Percentiles rank a stretch among this genome's conserved stretches.
Evolutionary conservation across 108 stramenopile species (phyloP).

Genomic region (Schizochytrium sp.): DNA sequence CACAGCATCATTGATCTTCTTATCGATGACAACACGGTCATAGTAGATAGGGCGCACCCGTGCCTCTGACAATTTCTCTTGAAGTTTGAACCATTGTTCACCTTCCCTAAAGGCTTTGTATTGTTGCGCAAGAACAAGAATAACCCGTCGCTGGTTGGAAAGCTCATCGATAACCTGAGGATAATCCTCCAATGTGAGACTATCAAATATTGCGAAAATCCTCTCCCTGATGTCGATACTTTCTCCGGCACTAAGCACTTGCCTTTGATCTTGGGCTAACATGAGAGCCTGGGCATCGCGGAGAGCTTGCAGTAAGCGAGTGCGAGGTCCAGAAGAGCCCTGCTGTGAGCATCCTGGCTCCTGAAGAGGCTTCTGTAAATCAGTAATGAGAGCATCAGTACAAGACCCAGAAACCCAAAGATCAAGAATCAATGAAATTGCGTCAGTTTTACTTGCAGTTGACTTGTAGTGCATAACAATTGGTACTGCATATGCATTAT

Average conservation of each 20-base stretch:
- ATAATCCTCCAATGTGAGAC: neutral
- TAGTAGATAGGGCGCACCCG: neutral
- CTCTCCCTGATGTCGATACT: neutral
- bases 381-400: constrained; percentile 5
- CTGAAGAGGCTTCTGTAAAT: neutral
- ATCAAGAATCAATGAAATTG: constrained; percentile 33
- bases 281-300: constrained; percentile 24
- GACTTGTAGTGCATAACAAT: constrained; percentile 12
- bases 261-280: neutral
- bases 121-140: neutral
- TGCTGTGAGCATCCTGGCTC: neutral
- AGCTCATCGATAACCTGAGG: neutral
- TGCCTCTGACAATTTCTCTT: neutral
- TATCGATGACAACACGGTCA: neutral
- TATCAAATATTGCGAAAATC: neutral
- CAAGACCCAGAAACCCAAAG: constrained; percentile 38
- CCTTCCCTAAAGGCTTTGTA: constrained; percentile 27
- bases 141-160: constrained; percentile 22
- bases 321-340: neutral
- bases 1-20: neutral
- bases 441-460: neutral
- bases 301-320: constrained; percentile 1
- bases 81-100: neutral
- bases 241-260: neutral
- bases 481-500: neutral